A percentile compares a stretch with the other conserved stretches of the same genome.
phyloP scores from a whole-genome alignment of 208 protist species.

The Crithidia acanthocephali region DNA sequence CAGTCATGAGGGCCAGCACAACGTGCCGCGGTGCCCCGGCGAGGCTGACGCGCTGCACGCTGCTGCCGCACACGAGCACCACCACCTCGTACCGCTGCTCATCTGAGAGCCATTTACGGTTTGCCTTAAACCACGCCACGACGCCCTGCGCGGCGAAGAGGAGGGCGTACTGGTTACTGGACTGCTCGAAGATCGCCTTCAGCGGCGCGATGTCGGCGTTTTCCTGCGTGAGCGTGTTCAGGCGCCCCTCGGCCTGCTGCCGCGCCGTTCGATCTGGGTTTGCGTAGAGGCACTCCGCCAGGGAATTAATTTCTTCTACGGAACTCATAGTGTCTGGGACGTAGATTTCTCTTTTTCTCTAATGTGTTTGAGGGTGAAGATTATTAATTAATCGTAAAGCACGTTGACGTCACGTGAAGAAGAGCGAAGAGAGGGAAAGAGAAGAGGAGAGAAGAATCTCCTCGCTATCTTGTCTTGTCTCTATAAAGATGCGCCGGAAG shows the following conservation, averaged over 20 bases:
- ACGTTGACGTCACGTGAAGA: background rate
- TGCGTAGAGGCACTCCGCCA: slow-evolving; percentile 77
- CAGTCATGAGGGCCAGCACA: slow-evolving; percentile 49
- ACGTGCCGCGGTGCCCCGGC: slow-evolving; percentile 72
- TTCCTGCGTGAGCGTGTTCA: slow-evolving; percentile 59
- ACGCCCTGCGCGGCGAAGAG: slow-evolving; percentile 75
- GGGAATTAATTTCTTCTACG: slow-evolving; percentile 65
- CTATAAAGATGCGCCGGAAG: too few species aligned
- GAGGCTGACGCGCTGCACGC: slow-evolving; percentile 60
- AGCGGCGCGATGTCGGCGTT: slow-evolving; percentile 48
- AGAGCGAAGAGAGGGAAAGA: too few species aligned
- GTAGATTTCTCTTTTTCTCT: slow-evolving; percentile 3
- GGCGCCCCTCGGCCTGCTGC: slow-evolving; percentile 46
- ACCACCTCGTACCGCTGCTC: slow-evolving; percentile 48
- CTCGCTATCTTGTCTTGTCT: too few species aligned
- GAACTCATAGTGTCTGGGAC: slow-evolving; percentile 38
- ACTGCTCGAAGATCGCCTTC: slow-evolving; percentile 60
- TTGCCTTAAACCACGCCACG: slow-evolving; percentile 71
- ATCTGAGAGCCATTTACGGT: slow-evolving; percentile 53
- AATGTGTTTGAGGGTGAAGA: too few species aligned
- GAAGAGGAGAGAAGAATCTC: too few species aligned
- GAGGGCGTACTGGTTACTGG: slow-evolving; percentile 78
- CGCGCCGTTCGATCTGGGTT: slow-evolving; percentile 51
- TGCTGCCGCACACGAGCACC: slow-evolving; percentile 63
- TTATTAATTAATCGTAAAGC: background rate